Evolutionary conservation across 176 grass and related monocot species (phyloP).

Genomic region (Phoenix dactylifera): DNA sequence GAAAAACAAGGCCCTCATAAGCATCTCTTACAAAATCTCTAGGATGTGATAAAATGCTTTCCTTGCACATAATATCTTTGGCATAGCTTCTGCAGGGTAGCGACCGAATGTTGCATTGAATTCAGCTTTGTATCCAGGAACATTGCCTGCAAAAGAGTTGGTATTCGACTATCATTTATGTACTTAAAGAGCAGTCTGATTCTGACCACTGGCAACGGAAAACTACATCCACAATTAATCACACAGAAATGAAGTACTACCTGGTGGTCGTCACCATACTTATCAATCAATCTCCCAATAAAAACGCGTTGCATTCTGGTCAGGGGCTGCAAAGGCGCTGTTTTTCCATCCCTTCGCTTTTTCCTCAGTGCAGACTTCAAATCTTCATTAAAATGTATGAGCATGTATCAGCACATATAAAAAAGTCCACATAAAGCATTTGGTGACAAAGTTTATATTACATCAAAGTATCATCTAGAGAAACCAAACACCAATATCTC

Average conservation of each 20-base stretch:
- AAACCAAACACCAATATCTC: no score
- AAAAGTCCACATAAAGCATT: no score
- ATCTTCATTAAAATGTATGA: slow-evolving; percentile 35
- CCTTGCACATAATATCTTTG: slow-evolving; percentile 52
- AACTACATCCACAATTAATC: neutral
- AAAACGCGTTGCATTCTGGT: slow-evolving; percentile 57
- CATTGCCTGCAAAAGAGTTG: slow-evolving; percentile 61
- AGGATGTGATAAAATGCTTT: slow-evolving; percentile 31
- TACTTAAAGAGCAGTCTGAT: no score
- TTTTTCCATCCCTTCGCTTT: slow-evolving; percentile 65
- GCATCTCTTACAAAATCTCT: neutral
- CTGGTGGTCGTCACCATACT: slow-evolving; percentile 77
- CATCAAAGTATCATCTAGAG: no score
- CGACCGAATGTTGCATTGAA: slow-evolving; percentile 72
- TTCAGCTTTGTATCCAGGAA: slow-evolving; percentile 92
- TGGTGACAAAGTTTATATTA: no score
- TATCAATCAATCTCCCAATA: slow-evolving; percentile 75
- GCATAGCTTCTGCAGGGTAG: slow-evolving; percentile 61
- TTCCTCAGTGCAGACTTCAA: slow-evolving; percentile 85
- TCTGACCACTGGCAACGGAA: no score
- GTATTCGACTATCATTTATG: no score
- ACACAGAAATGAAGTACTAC: slow-evolving; percentile 18
- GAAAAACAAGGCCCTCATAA: no score
- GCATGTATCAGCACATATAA: no score
- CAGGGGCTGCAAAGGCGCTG: slow-evolving; percentile 52